phyloP scores from a whole-genome alignment of 2,329 filamentous ascomycete species.

The Aplosporella prunicola region DNA sequence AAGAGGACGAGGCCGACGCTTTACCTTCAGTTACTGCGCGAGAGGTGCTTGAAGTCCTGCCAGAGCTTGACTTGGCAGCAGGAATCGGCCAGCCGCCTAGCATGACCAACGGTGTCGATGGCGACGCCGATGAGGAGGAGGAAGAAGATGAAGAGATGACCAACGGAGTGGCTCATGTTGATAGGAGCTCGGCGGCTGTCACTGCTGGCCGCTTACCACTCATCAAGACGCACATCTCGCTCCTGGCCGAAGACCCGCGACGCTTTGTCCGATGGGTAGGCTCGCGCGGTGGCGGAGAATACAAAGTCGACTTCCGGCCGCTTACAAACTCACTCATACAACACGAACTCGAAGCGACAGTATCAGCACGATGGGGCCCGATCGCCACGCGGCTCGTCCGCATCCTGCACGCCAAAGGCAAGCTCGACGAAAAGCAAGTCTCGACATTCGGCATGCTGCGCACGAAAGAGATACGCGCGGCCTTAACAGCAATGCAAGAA shows the following conservation, averaged over 20 bases:
- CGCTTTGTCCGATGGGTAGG: conserved; percentile 61
- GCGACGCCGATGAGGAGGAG: conserved; percentile 20
- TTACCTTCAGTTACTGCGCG: conserved; percentile 30
- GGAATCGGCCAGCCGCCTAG: conserved; percentile 17
- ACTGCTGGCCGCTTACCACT: conserved; percentile 18
- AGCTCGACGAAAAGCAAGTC: conserved; percentile 87
- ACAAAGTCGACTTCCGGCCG: conserved; percentile 73
- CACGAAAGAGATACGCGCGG: conserved; percentile 73
- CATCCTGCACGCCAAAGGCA: conserved; percentile 77
- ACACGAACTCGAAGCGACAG: conserved; percentile 69
- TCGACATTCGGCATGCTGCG: conserved; percentile 73
- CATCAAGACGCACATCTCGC: conserved; percentile 62
- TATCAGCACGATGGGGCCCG: conserved; percentile 56
- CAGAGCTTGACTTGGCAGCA: conserved; percentile 30
- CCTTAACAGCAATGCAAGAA: conserved; percentile 77
- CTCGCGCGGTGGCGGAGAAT: conserved; percentile 56
- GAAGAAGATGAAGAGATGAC: conserved; percentile 25
- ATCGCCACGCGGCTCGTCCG: conserved; percentile 74
- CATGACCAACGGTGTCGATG: conserved; percentile 17
- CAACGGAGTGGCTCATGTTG: conserved; percentile 1
- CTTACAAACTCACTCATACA: conserved; percentile 64
- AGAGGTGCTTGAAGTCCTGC: conserved; percentile 34
- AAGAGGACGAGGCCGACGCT: conserved; percentile 32
- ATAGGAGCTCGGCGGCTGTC: neutral
- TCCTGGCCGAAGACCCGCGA: conserved; percentile 60